Base-by-base conservation (phyloP, 805 yeast species). In the Wickerhamiella vanderwaltii region DNA sequence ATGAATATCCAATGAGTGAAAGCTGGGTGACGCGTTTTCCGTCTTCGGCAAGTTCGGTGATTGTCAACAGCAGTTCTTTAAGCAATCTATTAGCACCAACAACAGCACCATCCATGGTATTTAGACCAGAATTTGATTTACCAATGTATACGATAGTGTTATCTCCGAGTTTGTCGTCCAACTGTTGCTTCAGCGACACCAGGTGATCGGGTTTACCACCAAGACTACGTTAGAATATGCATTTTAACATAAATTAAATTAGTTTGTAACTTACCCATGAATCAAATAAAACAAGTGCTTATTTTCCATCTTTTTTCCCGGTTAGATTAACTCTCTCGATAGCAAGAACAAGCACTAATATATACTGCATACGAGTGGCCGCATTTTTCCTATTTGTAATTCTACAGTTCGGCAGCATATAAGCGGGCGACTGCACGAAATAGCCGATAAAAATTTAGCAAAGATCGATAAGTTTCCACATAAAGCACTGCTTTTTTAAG, bases 21-120 rank as follows among this genome's bases (percentile, higher is more conserved):
- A 87, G 68, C 45, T 75, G 70, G 9, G 66, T 65, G 9, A 81
- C 79, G 12, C 46, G 50, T n/a, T 56, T 59, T 5, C 55, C 55
- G 1, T 50, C 53, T 65, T 46, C 62, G 22, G 48, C 55, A n/a
- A 64, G 54, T 24, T 51, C 61, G 12, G 46, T 46, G 19, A 67
- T 51, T 46, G 62, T 56, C 9, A 48, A 54, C 13, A 59, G 60
- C 12, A 87, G 66, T 56, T 85, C 95, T 24, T 69, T 66, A n/a
- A 79, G 54, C 29, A 83, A 72, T 12, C 86, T 64, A 46, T 78
- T 73, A 3, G 59, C 61, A 18, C 58, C 54, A 2, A 87, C 86
- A 44, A 79, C 72, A 39, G 77, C 68, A 2, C 97, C 97, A 55
- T 87, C 95, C 53, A 83, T 82, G 0, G 95, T 83, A 52, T 76